These are phyloP conservation scores for Auricularia cornea DNA, from an alignment of 768 basidiomycete species.

Conservation along the genomic window DNA sequence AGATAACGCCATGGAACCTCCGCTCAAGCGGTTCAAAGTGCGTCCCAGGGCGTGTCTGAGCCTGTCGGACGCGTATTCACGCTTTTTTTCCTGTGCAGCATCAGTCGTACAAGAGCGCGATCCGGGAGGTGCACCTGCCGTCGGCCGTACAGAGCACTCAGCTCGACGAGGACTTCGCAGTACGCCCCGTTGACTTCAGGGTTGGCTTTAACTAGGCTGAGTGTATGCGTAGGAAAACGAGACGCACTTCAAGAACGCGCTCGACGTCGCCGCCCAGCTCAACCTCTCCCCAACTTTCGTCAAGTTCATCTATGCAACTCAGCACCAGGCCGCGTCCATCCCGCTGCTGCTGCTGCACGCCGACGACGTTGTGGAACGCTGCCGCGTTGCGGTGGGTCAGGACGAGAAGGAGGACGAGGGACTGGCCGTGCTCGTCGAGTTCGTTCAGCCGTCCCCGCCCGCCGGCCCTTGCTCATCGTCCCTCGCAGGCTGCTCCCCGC, in stretches of 20 bases:
- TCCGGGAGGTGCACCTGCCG: constrained; percentile 67
- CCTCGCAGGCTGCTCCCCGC: constrained; percentile 62
- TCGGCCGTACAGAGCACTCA: constrained; percentile 45
- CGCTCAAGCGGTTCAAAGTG: constrained; percentile 5
- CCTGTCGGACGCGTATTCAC: background rate
- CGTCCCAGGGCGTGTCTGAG: background rate
- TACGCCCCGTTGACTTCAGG: constrained; percentile 12
- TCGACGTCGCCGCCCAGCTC: constrained; percentile 71
- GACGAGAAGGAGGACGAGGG: constrained; percentile 53
- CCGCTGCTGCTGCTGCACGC: constrained; percentile 76
- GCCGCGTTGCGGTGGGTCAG: constrained; percentile 43
- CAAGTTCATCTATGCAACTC: constrained; percentile 53
- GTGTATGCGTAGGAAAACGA: constrained; percentile 60
- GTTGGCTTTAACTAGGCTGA: background rate
- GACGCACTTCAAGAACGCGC: constrained; percentile 67
- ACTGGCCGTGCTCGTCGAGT: constrained; percentile 69
- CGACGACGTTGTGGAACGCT: constrained; percentile 55
- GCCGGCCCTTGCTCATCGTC: constrained; percentile 10
- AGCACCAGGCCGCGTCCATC: constrained; percentile 61
- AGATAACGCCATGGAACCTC: background rate
- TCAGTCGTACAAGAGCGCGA: constrained; percentile 58
- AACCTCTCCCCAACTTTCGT: constrained; percentile 72
- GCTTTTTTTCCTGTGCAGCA: constrained; percentile 41
- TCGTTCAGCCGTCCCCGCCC: constrained; percentile 18
- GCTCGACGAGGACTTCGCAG: constrained; percentile 55